Base-by-base conservation (phyloP, 768 basidiomycete genomes). In the Lactarius hatsudake region DNA sequence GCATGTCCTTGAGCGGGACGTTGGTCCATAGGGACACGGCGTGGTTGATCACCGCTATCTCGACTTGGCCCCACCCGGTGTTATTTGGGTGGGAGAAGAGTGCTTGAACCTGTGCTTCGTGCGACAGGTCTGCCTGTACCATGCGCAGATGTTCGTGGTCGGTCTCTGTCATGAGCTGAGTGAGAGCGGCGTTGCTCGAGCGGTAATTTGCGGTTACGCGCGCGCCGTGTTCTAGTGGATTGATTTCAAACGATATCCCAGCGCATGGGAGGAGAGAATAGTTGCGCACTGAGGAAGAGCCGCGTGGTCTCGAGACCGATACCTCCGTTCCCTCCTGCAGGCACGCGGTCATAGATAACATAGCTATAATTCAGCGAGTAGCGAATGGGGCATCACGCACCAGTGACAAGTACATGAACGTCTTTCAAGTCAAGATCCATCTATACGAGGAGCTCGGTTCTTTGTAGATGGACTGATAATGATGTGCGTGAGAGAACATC, bases 141-240 rank as follows among this genome's bases (percentile, higher is more conserved):
- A 66, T 70, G 9, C 65, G 69, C 3, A 80, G 67, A 20, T 74
- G 75, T 9, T 72, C 61, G 3, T 73, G 73, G 28, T 54, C 2
- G 8, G 5, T 54, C 12, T 26, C 53, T 8, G 51, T 10, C 28
- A 77, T 56, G 9, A 89, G 76, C 1, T 77, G 73, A 5, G 79
- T 75, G 28, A 89, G 74, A 0, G 83, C 73, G 1, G 73, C 72
- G 17, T 75, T 69, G 60, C 82, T 86, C 9, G 83, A 81, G 74
- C 89, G 86, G 74, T 87, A 92, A 73, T 91, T 88, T 0, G 88
- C 89, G 0, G 88, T 86, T 12, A 92, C 88, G 61, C 81, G 82
- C 0, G 90, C 88, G 12, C 87, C 89, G 69, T 88, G 86, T 53
- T 86, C 90, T 40, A 36, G 36, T 40, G 38, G 38, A 36, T 15